Evolutionary conservation across 2,329 filamentous ascomycete genomes (phyloP).

Genomic region (Elsinoe necatrix): DNA sequence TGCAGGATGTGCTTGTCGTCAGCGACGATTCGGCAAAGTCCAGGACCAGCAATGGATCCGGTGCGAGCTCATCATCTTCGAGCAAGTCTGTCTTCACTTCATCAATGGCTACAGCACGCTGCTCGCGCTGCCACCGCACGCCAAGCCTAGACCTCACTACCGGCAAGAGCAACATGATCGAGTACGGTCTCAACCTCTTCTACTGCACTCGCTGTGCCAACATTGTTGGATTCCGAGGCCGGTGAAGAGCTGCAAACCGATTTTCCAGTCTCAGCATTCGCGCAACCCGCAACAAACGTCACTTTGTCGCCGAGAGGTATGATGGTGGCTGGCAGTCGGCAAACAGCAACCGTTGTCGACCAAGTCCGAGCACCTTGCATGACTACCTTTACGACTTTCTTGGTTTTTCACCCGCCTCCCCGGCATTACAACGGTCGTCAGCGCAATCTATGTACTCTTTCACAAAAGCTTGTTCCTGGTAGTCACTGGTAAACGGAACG

Average conservation of each 20-base stretch:
- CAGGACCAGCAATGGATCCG: not conserved
- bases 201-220: conserved; percentile 31
- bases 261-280: not conserved
- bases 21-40: conserved; percentile 24
- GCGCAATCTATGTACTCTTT: not conserved
- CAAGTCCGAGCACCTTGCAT: not conserved
- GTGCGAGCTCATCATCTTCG: not conserved
- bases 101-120: conserved; percentile 24
- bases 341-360: not conserved
- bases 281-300: not conserved
- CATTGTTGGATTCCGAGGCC: conserved; percentile 29
- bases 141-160: conserved; percentile 28
- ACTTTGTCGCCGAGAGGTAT: not conserved
- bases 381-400: not conserved
- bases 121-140: conserved; percentile 31
- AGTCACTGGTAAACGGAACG: not conserved
- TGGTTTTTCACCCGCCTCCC: not conserved
- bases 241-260: conserved; percentile 16
- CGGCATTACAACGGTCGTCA: not conserved
- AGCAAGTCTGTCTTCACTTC: not conserved
- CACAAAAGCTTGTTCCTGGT: not conserved
- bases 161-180: conserved; percentile 31
- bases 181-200: conserved; percentile 31
- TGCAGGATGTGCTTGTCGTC: conserved; percentile 29
- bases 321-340: not conserved